A percentile compares a stretch with the other conserved stretches of the same genome.
Conservation (phyloP, 1,284 basidiomycete genomes). For the Microbotryum intermedium region DNA sequence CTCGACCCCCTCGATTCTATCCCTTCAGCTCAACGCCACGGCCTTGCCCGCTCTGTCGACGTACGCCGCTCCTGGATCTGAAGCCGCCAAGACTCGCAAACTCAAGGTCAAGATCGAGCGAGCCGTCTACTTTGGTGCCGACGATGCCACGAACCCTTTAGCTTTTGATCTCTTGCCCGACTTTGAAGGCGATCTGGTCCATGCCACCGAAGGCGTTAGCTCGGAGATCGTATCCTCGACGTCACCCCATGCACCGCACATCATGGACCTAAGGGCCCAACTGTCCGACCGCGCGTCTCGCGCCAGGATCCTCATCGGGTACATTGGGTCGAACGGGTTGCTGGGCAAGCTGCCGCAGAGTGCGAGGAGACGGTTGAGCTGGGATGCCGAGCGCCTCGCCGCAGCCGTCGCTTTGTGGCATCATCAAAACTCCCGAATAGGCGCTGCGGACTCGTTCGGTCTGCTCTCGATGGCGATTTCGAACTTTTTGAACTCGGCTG, state of each 20-base stretch:
- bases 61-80: constrained; percentile 13
- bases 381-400: constrained; percentile 82
- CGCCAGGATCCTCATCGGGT: constrained; percentile 70
- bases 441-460: constrained; percentile 32
- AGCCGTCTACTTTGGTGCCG: constrained; percentile 66
- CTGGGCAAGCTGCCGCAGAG: constrained; percentile 71
- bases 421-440: constrained; percentile 57
- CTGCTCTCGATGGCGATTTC: constrained; percentile 44
- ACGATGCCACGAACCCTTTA: constrained; percentile 58
- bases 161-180: constrained; percentile 72
- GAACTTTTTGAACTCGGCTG: constrained; percentile 49
- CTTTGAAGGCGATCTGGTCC: constrained; percentile 67
- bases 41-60: constrained; percentile 3
- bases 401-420: constrained; percentile 77
- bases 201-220: constrained; percentile 68
- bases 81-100: constrained; percentile 41
- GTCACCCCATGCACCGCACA: constrained; percentile 59
- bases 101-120: constrained; percentile 79
- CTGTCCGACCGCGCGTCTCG: constrained; percentile 65
- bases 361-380: constrained; percentile 63
- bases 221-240: constrained; percentile 60
- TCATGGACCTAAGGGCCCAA: constrained; percentile 73
- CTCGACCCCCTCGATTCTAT: constrained; percentile 32
- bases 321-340: constrained; percentile 75
- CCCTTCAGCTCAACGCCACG: constrained; percentile 24